Evolutionary conservation across 768 basidiomycete species (phyloP).

Genomic region (Lepiota subincarnata): DNA sequence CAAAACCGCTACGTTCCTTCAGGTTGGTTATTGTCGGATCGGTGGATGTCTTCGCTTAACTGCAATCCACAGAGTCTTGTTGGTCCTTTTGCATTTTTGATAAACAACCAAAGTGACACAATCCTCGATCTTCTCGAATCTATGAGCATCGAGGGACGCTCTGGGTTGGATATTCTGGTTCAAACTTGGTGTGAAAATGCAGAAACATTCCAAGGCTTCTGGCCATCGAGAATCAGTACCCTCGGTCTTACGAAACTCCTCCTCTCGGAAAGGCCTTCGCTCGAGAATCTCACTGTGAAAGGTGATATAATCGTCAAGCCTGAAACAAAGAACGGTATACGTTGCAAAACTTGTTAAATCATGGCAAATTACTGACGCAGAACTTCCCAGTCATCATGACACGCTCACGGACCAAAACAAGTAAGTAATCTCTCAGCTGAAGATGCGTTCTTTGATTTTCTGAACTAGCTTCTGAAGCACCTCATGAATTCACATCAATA

Average conservation of each 20-base stretch:
- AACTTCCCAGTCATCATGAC: constrained; percentile 85
- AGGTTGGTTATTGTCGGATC: constrained; percentile 42
- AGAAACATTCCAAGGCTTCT: constrained; percentile 92
- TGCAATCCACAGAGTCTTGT: constrained; percentile 65
- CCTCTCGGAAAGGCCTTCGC: constrained; percentile 54
- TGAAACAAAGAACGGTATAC: constrained; percentile 77
- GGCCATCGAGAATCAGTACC: constrained; percentile 84
- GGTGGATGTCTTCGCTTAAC: not conserved
- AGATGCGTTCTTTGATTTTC: constrained; percentile 11
- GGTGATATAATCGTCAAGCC: constrained; percentile 87
- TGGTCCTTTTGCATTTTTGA: constrained; percentile 90
- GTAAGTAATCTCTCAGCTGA: constrained; percentile 43
- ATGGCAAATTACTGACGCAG: constrained; percentile 20
- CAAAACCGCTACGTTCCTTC: constrained; percentile 87
- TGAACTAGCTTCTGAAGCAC: constrained; percentile 44
- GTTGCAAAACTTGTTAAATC: constrained; percentile 11
- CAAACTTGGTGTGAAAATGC: constrained; percentile 94
- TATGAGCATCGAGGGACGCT: constrained; percentile 52
- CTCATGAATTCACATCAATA: constrained; percentile 81
- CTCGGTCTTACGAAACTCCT: constrained; percentile 79
- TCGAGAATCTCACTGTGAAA: constrained; percentile 74
- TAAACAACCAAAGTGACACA: constrained; percentile 80
- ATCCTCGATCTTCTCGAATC: constrained; percentile 76
- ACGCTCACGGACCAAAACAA: constrained; percentile 80
- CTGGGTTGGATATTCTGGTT: constrained; percentile 83